Conservation (phyloP, 2,329 filamentous ascomycete genomes). For the Hirsutella minnesotensis region DNA sequence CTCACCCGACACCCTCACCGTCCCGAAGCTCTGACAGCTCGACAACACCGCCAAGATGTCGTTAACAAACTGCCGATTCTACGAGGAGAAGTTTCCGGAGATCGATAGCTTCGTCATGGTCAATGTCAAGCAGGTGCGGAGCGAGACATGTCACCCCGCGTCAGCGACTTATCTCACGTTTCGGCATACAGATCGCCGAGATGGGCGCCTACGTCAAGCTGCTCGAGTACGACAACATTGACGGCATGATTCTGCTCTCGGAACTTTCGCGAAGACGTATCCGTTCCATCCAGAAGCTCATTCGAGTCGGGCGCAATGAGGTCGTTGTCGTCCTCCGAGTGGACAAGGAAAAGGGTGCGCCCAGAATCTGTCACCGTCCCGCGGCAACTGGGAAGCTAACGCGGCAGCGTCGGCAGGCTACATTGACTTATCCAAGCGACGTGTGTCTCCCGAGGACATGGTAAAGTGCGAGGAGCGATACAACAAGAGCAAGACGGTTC, state of each 20-base stretch:
- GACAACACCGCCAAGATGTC: conserved; percentile 60
- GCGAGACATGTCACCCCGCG: background rate
- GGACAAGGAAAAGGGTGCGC: conserved; percentile 90
- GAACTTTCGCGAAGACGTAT: conserved; percentile 98
- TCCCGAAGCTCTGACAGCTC: conserved; percentile 10
- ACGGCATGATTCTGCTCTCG: conserved; percentile 98
- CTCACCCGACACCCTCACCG: conserved; percentile 7
- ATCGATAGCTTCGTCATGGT: conserved; percentile 99
- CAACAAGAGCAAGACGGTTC: conserved; percentile 99
- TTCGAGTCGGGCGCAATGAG: conserved; percentile 94
- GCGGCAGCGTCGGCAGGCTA: conserved; percentile 41
- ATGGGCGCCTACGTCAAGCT: conserved; percentile 99
- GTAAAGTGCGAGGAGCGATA: conserved; percentile 98
- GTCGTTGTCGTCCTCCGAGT: conserved; percentile 97
- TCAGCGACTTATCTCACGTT: background rate
- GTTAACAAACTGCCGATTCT: conserved; percentile 92
- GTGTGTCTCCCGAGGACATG: conserved; percentile 95
- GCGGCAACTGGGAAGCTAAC: conserved; percentile 12
- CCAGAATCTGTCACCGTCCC: background rate
- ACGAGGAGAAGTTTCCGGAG: conserved; percentile 89
- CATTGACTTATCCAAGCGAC: conserved; percentile 96
- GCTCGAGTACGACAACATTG: conserved; percentile 98
- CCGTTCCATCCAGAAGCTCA: conserved; percentile 96
- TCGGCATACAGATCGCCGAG: conserved; percentile 67
- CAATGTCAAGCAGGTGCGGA: conserved; percentile 86